Conservation (phyloP, 495 filamentous ascomycete species). For the Chlorociboria aeruginascens region DNA sequence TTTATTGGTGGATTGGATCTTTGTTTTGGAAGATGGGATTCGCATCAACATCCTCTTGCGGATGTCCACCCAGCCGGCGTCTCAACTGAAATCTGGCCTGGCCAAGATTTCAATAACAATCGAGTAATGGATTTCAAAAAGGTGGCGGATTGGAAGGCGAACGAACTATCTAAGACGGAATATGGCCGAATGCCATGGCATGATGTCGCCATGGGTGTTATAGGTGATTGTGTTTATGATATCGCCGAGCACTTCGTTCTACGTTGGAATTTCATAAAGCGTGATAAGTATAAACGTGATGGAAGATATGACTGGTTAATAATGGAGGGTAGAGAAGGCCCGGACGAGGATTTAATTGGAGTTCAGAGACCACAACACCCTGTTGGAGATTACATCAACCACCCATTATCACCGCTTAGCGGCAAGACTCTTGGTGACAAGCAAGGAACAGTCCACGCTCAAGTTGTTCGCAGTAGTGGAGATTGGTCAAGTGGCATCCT, state of each 20-base stretch:
- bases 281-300: conserved; percentile 93
- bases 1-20: conserved; percentile 91
- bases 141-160: conserved; percentile 83
- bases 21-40: conserved; percentile 94
- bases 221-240: conserved; percentile 84
- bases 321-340: conserved; percentile 65
- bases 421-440: conserved; percentile 31
- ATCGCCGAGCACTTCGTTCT: conserved; percentile 95
- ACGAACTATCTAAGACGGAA: conserved; percentile 84
- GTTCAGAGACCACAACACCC: conserved; percentile 81
- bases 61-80: conserved; percentile 81
- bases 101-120: conserved; percentile 93
- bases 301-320: conserved; percentile 69
- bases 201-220: conserved; percentile 80
- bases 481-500: conserved; percentile 96
- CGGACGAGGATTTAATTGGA: conserved; percentile 71
- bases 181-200: conserved; percentile 98
- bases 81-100: conserved; percentile 80
- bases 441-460: conserved; percentile 66
- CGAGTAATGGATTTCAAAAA: conserved; percentile 92
- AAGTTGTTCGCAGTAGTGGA: conserved; percentile 73
- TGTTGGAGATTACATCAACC: conserved; percentile 73
- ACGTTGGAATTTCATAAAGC: conserved; percentile 93
- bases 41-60: conserved; percentile 69
- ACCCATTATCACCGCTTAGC: conserved; percentile 58